These are phyloP conservation scores for Corylus avellana DNA, from an alignment of 306 rosid genomes.

Conservation along the genomic window DNA sequence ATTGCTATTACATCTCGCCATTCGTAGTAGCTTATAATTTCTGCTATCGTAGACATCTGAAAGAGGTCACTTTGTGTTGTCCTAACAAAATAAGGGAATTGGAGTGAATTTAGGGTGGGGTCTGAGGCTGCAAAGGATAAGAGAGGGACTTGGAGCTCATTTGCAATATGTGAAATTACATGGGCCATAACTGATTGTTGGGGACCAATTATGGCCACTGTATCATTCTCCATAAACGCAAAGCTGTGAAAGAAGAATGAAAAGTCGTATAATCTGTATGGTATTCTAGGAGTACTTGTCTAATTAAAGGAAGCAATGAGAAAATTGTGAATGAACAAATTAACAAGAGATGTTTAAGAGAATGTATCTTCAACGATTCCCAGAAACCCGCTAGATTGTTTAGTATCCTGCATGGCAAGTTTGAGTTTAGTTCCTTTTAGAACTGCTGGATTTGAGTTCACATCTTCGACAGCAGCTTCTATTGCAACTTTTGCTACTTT, in stretches of 20 bases:
- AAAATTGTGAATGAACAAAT: not conserved
- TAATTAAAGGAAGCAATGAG: not conserved
- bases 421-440: slow-evolving; percentile 31
- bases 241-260: slow-evolving; percentile 47
- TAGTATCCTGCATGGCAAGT: slow-evolving; percentile 39
- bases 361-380: slow-evolving; percentile 50
- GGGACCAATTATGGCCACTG: slow-evolving; percentile 93
- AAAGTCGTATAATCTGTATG: not conserved
- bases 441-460: slow-evolving; percentile 39
- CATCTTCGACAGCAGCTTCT: slow-evolving; percentile 50
- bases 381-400: slow-evolving; percentile 43
- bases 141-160: slow-evolving; percentile 82
- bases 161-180: slow-evolving; percentile 83
- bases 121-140: slow-evolving; percentile 78
- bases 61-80: slow-evolving; percentile 66
- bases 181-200: slow-evolving; percentile 83
- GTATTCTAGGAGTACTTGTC: not conserved
- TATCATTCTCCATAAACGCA: slow-evolving; percentile 63
- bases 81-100: slow-evolving; percentile 82
- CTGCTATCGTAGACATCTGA: slow-evolving; percentile 85
- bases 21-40: slow-evolving; percentile 52
- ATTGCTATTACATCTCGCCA: slow-evolving; percentile 91
- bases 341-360: not conserved
- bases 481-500: slow-evolving; percentile 58
- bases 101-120: slow-evolving; percentile 84